Base-by-base conservation (phyloP, 257 asterid species). In the Coffea canephora region DNA sequence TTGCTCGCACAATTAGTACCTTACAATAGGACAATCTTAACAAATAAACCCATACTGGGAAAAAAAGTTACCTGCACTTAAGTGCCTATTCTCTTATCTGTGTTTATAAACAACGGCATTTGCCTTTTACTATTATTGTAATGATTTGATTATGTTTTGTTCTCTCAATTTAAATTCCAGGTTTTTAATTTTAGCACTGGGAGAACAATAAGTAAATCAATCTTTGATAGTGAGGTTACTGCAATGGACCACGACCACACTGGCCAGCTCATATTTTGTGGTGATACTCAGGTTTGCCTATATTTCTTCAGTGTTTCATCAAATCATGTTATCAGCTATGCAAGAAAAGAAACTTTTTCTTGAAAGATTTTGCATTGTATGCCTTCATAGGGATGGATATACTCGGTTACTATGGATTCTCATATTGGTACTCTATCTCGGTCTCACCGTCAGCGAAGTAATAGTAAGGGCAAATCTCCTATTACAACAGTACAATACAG, bases 191-290 rank as follows among this genome's bases (percentile, higher is more conserved):
- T 94, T 77, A 96, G 99, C 86, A 92, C 98, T 6, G 99, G 99
- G 72, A 92, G 98, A 90, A 80, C 91, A 75, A 87, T 96, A 83
- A 87, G 86, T 82, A 96, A 90, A 83, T 81, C 88, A 0, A 69
- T 70, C 73, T 87, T 92, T 52, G 96, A 90, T 81, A 87, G 95
- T 75, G 98, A 91, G 87, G 97, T 96, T 83, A 94, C 99, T 73
- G 97, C 99, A 62, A 89, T 96, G 97, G 99, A 96, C 87, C 97
- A 92, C 75, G 98, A 96, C 88, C 98, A 92, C 87, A 92, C 97
- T 3, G 99, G 99, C 83, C 97, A 90, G 81, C 93, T 96, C 82
- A 90, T 92, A 74, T 96, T 94, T 87, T 94, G 99, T 77, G 98
- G 99, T 21, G 99, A 94, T 78, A 84, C 93, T 80, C 96, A 92